phyloP scores from a whole-genome alignment of 2,329 filamentous ascomycete genomes.

The Hypoxylon sp. region DNA sequence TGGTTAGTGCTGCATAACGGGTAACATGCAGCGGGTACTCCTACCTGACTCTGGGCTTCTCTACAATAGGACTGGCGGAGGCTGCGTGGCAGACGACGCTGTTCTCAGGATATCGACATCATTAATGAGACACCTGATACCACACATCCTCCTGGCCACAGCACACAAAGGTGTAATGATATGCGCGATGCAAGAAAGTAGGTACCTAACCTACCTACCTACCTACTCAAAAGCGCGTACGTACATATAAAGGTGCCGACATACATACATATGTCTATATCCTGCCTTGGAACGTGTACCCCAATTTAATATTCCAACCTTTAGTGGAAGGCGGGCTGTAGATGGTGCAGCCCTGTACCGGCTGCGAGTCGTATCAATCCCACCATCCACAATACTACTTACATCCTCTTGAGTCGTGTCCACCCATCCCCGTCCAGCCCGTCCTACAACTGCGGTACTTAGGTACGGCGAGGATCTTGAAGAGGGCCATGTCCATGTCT shows the following conservation, averaged over 20 bases:
- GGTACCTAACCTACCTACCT: too few relatives aligned
- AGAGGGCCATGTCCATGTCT: neutral
- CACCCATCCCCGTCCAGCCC: slow-evolving; percentile 12
- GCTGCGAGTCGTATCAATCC: slow-evolving; percentile 41
- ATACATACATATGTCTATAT: slow-evolving; percentile 1
- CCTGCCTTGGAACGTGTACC: slow-evolving; percentile 17
- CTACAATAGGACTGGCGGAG: slow-evolving; percentile 1
- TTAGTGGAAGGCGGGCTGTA: slow-evolving; percentile 29
- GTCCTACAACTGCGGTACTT: slow-evolving; percentile 13
- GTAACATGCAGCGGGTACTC: slow-evolving; percentile 35
- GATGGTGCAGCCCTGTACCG: slow-evolving; percentile 44
- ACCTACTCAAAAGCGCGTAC: slow-evolving; percentile 6
- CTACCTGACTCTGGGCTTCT: slow-evolving; percentile 19
- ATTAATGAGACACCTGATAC: slow-evolving; percentile 24
- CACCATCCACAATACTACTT: slow-evolving; percentile 27
- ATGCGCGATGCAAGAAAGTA: slow-evolving; percentile 14
- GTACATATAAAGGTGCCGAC: slow-evolving; percentile 1
- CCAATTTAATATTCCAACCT: slow-evolving; percentile 33
- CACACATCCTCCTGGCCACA: neutral
- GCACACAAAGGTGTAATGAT: slow-evolving; percentile 1
- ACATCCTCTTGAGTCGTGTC: slow-evolving; percentile 19
- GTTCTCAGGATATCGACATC: slow-evolving; percentile 16
- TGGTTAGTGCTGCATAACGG: slow-evolving; percentile 32
- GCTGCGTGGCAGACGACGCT: slow-evolving; percentile 3
- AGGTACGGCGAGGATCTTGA: slow-evolving; percentile 1